Evolutionary conservation across 768 basidiomycete genomes (phyloP).

Genomic region (Scleroderma citrinum): DNA sequence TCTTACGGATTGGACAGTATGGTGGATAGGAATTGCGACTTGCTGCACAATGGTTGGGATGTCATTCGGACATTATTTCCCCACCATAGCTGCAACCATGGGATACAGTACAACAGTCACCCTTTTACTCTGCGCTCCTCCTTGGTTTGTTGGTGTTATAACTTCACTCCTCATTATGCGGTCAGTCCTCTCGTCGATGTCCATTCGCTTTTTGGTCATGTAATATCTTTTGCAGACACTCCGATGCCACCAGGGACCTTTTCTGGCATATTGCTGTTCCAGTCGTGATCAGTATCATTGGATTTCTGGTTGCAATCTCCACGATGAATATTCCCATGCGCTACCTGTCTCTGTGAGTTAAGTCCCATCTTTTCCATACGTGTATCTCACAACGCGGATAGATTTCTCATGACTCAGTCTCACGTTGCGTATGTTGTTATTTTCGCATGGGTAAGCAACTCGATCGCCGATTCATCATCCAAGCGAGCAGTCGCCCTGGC

Average conservation of each 20-base stretch:
- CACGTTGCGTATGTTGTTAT: slow-evolving; percentile 67
- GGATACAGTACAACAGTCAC: slow-evolving; percentile 59
- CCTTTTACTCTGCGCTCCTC: slow-evolving; percentile 70
- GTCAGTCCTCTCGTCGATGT: slow-evolving; percentile 21
- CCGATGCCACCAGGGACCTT: slow-evolving; percentile 64
- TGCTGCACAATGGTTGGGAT: slow-evolving; percentile 49
- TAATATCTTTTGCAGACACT: slow-evolving; percentile 42
- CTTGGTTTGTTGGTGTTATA: slow-evolving; percentile 56
- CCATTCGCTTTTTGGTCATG: not conserved
- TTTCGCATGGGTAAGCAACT: slow-evolving; percentile 44
- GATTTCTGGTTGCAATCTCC: slow-evolving; percentile 59
- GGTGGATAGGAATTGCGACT: slow-evolving; percentile 66
- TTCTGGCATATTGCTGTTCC: slow-evolving; percentile 64
- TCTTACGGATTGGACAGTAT: slow-evolving; percentile 71
- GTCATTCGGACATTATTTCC: slow-evolving; percentile 76
- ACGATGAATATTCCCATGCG: slow-evolving; percentile 57
- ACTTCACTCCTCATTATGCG: slow-evolving; percentile 50
- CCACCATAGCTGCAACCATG: slow-evolving; percentile 69
- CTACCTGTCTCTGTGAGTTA: slow-evolving; percentile 56
- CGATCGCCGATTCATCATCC: slow-evolving; percentile 66
- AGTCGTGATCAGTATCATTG: slow-evolving; percentile 51
- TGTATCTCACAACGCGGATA: slow-evolving; percentile 19
- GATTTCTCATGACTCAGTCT: slow-evolving; percentile 70
- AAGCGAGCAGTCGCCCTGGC: slow-evolving; percentile 85
- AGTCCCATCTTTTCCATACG: not conserved